Evolutionary conservation across 148 eudicot species (phyloP), one percentile per base, ranked within the genome.

Genomic region (Vaccinium darrowii): DNA sequence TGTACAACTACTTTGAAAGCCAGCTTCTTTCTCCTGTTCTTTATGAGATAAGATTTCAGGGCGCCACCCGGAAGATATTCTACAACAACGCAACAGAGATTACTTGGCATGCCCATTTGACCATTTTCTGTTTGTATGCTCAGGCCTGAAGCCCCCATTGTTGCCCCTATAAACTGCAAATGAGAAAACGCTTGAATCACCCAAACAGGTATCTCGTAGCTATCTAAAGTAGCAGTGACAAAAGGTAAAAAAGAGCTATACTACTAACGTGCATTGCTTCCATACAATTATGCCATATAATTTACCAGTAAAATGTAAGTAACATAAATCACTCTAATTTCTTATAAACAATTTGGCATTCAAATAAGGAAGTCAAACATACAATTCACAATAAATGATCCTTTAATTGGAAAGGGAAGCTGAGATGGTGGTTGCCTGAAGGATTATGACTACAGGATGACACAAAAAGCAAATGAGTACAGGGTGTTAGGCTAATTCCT

Each of bases 31-130:
- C 92, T 91, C 73, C 94, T 84, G 82, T 94, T 94, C 89, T 93
- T 94, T 84, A 94, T 93, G 27, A 94, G 95, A 85, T 92, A 93
- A 80, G 91, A 91, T 88, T 93, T 94, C 79, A 94, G 87, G 78
- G 93, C 91, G 56, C 98, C 98, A 23, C 98, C 98, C 0, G 94
- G 90, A 53, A 94, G 93, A 89, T 94, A 94, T 85, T 94, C 98
- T 75, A 94, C 98, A 74, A 94, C 93, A 84, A 94, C 95, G 83
- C 98, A 93, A 85, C 95, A 94, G 51, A 95, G 87, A 81, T 92
- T 95, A 80, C 83, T 94, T 74, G 98, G 98, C 98, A 95, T 95
- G 84, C 91, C 92, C 67, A 93, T 92, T 19, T 88, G 95, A 77
- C 96, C 98, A 74, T 81, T 90, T 89, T 95, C 96, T 3, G 96